These are phyloP conservation scores for Cryptococcus sp. DNA, from an alignment of 1,284 basidiomycete species.

Conservation along the genomic window DNA sequence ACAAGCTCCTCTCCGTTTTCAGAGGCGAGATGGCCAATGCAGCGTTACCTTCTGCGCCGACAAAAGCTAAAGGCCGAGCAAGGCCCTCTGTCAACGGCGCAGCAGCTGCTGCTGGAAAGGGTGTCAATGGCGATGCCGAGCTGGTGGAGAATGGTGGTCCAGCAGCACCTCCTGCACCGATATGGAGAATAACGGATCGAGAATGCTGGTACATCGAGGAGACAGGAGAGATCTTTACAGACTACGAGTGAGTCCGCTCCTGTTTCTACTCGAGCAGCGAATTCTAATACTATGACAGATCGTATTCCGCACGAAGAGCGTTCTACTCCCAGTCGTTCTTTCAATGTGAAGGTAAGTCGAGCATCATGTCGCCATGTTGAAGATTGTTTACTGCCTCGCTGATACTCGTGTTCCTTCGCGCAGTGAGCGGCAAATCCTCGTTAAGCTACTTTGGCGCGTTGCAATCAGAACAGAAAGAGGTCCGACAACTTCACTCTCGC, in stretches of 20 bases:
- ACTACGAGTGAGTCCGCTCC: conserved; percentile 73
- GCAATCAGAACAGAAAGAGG: conserved; percentile 85
- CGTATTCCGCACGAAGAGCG: conserved; percentile 84
- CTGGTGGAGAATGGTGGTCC: conserved; percentile 5
- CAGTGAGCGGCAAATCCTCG: conserved; percentile 89
- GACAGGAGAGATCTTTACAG: conserved; percentile 93
- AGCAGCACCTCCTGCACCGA: conserved; percentile 5
- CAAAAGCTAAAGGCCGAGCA: conserved; percentile 12
- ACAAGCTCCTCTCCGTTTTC: conserved; percentile 35
- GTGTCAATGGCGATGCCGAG: conserved; percentile 13
- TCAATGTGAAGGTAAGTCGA: conserved; percentile 46
- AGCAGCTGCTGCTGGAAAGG: background rate
- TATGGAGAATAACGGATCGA: conserved; percentile 54
- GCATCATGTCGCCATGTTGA: background rate
- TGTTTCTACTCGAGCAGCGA: background rate
- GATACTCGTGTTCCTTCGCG: conserved; percentile 57
- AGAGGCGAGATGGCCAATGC: conserved; percentile 23
- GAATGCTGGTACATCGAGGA: conserved; percentile 86
- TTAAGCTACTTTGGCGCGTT: conserved; percentile 93
- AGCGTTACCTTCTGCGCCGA: background rate
- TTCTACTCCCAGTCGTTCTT: conserved; percentile 80
- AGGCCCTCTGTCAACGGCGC: conserved; percentile 11
- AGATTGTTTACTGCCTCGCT: background rate
- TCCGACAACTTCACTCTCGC: conserved; percentile 78
- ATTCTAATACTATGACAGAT: conserved; percentile 56